A percentile compares a stretch with the other conserved stretches of the same genome.
Conservation (phyloP, 768 basidiomycete genomes). For the Trametes punicea region DNA sequence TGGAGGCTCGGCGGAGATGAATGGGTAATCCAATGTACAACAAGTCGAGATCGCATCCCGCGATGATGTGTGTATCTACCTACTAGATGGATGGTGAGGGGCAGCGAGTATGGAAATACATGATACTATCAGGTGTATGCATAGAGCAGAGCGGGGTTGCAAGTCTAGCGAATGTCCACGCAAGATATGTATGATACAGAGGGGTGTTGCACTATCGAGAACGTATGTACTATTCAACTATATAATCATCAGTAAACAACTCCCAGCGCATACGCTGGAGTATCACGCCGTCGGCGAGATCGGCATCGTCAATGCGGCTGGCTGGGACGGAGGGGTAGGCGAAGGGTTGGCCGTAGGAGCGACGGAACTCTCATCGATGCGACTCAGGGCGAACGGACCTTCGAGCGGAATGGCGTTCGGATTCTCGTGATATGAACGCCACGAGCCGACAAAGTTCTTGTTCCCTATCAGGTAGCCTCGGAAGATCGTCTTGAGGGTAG, state of each 20-base stretch:
- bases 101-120: neutral
- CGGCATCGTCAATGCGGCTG: neutral
- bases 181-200: slow-evolving; percentile 10
- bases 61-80: slow-evolving; percentile 4
- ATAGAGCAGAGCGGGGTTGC: neutral
- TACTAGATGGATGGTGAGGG: neutral
- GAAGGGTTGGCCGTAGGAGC: neutral
- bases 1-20: slow-evolving; percentile 9
- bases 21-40: neutral
- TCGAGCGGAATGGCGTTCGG: slow-evolving; percentile 54
- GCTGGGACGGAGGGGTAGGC: neutral
- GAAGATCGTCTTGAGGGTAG: slow-evolving; percentile 42
- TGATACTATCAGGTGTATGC: neutral
- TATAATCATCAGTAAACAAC: neutral
- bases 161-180: neutral
- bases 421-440: slow-evolving; percentile 49
- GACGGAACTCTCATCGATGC: neutral
- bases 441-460: slow-evolving; percentile 67
- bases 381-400: slow-evolving; percentile 45
- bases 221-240: neutral
- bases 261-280: neutral
- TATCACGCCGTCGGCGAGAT: neutral
- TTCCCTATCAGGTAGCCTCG: slow-evolving; percentile 70
- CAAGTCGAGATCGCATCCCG: slow-evolving; percentile 2
- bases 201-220: neutral